Conservation (phyloP, 139 green algal species). For the Diplosphaera chodatii region DNA sequence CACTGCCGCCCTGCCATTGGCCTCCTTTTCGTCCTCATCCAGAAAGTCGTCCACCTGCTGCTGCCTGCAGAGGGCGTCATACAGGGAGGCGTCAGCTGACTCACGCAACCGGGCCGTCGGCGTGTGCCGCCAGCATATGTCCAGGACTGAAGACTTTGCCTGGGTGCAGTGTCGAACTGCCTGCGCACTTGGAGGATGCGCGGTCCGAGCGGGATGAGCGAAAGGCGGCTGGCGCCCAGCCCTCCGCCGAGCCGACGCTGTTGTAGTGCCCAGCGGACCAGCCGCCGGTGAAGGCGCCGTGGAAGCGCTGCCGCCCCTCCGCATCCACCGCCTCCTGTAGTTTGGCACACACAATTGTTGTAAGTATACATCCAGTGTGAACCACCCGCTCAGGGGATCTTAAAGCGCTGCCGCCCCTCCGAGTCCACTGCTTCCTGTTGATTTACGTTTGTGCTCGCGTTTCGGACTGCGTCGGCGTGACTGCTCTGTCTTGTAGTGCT, state of each 20-base stretch:
- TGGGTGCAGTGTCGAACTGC: no score
- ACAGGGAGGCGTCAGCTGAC: no score
- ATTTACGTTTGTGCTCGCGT: no score
- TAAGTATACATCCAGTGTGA: no score
- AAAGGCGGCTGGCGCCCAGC: conserved; percentile 77
- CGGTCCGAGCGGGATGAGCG: conserved; percentile 50
- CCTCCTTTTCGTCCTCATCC: conserved; percentile 90
- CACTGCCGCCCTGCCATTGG: background rate
- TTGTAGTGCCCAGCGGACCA: conserved; percentile 94
- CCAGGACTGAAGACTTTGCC: no score
- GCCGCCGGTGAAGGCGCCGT: conserved; percentile 94
- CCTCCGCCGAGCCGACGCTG: conserved; percentile 80
- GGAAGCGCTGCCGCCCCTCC: conserved; percentile 74
- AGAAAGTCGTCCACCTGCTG: conserved; percentile 85
- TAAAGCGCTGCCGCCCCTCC: conserved; percentile 73
- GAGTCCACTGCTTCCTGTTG: conserved; percentile 76
- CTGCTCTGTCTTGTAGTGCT: no score
- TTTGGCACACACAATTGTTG: no score
- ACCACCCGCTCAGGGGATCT: no score
- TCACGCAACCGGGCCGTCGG: no score
- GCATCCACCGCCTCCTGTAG: conserved; percentile 77
- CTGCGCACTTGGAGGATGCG: conserved; percentile 3
- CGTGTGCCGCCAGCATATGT: no score
- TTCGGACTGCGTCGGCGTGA: no score
- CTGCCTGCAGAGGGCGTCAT: conserved; percentile 5